Base-by-base conservation (phyloP, 306 rosid species). In the Sophora flavescens region DNA sequence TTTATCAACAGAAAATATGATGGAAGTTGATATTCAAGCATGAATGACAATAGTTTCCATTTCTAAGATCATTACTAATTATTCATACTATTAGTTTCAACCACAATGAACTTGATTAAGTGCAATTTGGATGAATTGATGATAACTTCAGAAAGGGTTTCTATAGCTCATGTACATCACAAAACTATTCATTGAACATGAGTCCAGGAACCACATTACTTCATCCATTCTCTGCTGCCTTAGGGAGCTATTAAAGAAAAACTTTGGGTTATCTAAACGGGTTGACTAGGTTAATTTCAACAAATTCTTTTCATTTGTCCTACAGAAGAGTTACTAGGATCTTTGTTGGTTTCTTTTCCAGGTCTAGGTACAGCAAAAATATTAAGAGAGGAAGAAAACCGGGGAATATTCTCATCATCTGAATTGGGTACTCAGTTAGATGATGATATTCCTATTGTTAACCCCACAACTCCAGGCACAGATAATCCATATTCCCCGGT, bases 391-490 rank as follows among this genome's bases (percentile, higher is more conserved):
- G 81, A 85, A 13, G 82, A 85, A 78, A 62, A 83, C 14, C 76
- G 22, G 62, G 66, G 81, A 66, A 73, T 56, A 63, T 79, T 85
- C 78, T 85, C 91, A 63, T 72, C 87, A 72, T 82, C 88, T 4
- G 76, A 62, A 48, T 68, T 62, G 58, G 61, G 67, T 10, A 63
- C 88, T 18, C 86, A 87, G 75, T 57, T 72, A 68, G 96, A 88
- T 68, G 96, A 88, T 68, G 77, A 76, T 0, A 83, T 86, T 74
- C 93, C 98, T 14, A 28, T 81, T 2, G 84, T 93, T 44, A 93
- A 91, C 59, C 98, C 98, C 35, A 82, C 87, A 68, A 79, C 83
- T 63, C 90, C 94, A 53, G 86, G 84, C 36, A 9, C 81, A 42
- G 66, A 63, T 1, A 86, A 79, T 76, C 91, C 93, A 0, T 82